phyloP scores from a whole-genome alignment of 2,329 filamentous ascomycete species.

The Emydomyces testavorans region DNA sequence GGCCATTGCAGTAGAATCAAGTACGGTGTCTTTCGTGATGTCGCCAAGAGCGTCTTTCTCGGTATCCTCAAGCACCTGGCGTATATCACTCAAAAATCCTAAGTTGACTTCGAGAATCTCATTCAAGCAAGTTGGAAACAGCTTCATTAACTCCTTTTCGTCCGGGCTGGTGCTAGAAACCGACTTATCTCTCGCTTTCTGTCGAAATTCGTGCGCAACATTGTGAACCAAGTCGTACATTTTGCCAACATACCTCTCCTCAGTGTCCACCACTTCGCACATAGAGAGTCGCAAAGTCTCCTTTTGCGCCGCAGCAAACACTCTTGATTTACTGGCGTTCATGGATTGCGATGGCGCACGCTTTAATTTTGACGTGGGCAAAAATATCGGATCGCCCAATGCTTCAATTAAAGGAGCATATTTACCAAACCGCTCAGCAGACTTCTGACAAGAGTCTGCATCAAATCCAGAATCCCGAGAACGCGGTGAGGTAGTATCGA shows the following conservation, averaged over 20 bases:
- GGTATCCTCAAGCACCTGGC: constrained; percentile 65
- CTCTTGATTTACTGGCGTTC: constrained; percentile 62
- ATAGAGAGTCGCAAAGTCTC: constrained; percentile 76
- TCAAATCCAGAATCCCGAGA: constrained; percentile 51
- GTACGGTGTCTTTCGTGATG: constrained; percentile 49
- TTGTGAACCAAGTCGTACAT: constrained; percentile 70
- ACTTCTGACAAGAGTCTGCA: constrained; percentile 53
- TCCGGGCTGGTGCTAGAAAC: constrained; percentile 58
- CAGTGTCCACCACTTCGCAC: constrained; percentile 81
- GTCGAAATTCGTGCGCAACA: constrained; percentile 67
- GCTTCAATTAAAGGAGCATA: constrained; percentile 67
- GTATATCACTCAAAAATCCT: constrained; percentile 65
- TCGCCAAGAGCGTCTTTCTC: constrained; percentile 69
- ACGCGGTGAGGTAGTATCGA: constrained; percentile 49
- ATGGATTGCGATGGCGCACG: constrained; percentile 80
- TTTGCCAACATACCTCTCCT: constrained; percentile 86
- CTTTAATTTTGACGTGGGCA: constrained; percentile 73
- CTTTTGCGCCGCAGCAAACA: constrained; percentile 72
- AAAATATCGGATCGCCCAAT: constrained; percentile 72
- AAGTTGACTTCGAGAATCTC: constrained; percentile 72
- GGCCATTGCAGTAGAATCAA: constrained; percentile 39
- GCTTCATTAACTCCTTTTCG: constrained; percentile 56
- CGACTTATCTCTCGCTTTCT: constrained; percentile 50
- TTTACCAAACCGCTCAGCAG: constrained; percentile 58
- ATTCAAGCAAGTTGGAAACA: constrained; percentile 74